Conservation (phyloP, 768 basidiomycete genomes). For the Austroboletus festivus region DNA sequence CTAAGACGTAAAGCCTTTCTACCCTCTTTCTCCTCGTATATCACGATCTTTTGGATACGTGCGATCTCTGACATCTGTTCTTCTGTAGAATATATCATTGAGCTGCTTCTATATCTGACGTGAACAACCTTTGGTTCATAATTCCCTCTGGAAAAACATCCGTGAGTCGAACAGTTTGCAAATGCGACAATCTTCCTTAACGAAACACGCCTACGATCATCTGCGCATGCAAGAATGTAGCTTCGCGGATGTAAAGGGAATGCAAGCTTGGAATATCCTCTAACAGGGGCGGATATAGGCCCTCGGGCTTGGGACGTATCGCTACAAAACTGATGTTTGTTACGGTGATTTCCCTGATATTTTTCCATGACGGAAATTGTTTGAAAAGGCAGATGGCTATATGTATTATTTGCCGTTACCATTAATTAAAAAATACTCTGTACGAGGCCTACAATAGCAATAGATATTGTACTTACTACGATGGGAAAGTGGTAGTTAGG, state of each 20-base stretch:
- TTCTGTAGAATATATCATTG: conserved; percentile 6
- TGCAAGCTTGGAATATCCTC: conserved; percentile 39
- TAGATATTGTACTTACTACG: conserved; percentile 38
- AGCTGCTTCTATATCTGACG: conserved; percentile 45
- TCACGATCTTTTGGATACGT: conserved; percentile 39
- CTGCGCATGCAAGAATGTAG: conserved; percentile 42
- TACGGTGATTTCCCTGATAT: conserved; percentile 44
- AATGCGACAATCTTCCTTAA: conserved; percentile 16
- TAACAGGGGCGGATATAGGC: conserved; percentile 27
- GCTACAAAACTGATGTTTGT: conserved; percentile 45
- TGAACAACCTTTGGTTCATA: conserved; percentile 53
- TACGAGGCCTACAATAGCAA: too few species aligned
- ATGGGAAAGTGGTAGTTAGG: too few species aligned
- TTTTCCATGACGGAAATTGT: conserved; percentile 37
- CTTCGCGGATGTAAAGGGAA: conserved; percentile 48
- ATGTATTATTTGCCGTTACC: too few species aligned
- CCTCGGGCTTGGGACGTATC: conserved; percentile 13
- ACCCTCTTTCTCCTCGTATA: conserved; percentile 51
- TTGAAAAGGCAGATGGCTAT: too few species aligned
- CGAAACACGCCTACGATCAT: conserved; percentile 38
- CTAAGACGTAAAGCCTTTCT: conserved; percentile 24
- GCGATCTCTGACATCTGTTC: conserved; percentile 21
- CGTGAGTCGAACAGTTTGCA: conserved; percentile 42
- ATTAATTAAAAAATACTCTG: too few species aligned
- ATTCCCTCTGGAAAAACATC: conserved; percentile 56